Evolutionary conservation across 2,329 filamentous ascomycete genomes (phyloP).

Genomic region (Bipolaris bicolor): DNA sequence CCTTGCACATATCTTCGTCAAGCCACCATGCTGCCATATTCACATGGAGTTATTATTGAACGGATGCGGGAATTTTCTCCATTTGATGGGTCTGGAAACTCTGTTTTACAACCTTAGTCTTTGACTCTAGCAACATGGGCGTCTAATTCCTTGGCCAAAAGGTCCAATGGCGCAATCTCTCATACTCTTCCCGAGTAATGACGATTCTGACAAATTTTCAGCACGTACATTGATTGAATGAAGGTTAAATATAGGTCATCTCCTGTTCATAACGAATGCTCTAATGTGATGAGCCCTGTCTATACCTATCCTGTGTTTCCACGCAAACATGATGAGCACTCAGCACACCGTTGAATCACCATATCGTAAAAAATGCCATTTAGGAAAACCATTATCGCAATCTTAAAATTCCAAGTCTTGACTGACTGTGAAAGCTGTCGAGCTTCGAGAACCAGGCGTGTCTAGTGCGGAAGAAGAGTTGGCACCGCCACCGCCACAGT

Average conservation of each 20-base stretch:
- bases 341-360: background rate
- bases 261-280: too few relatives aligned
- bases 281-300: too few relatives aligned
- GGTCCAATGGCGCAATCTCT: background rate
- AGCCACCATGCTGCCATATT: background rate
- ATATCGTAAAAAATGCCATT: too few relatives aligned
- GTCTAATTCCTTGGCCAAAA: background rate
- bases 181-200: background rate
- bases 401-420: background rate
- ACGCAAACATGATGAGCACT: background rate
- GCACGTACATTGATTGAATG: too few relatives aligned
- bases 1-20: slow-evolving; percentile 4
- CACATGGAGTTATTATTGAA: background rate
- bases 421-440: background rate
- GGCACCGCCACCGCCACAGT: slow-evolving; percentile 19
- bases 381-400: background rate
- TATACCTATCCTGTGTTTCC: background rate
- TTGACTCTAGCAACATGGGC: background rate
- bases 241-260: too few relatives aligned
- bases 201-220: too few relatives aligned
- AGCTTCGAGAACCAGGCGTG: background rate
- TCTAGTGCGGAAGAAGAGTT: background rate
- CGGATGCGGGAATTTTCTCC: background rate
- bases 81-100: background rate
- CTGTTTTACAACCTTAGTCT: background rate